These are phyloP conservation scores for Bruguiera parviflora DNA, from an alignment of 345 rosid species.

Conservation along the genomic window DNA sequence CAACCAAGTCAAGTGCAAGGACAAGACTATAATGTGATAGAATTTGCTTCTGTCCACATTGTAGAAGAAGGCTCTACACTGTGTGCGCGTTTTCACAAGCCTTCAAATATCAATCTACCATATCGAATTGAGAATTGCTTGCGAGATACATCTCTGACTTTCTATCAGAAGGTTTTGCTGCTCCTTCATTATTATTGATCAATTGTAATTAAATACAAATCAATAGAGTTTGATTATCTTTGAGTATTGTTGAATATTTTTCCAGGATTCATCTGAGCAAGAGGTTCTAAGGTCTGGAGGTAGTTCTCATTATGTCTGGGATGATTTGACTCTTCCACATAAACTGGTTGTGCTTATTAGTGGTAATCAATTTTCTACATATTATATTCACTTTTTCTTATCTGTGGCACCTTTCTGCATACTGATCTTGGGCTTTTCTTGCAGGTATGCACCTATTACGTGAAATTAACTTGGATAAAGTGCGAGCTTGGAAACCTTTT, in stretches of 20 bases:
- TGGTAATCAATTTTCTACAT: conserved; percentile 42
- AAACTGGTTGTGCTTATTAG: conserved; percentile 67
- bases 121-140: conserved; percentile 83
- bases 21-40: conserved; percentile 26
- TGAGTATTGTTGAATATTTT: conserved; percentile 18
- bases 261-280: conserved; percentile 71
- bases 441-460: conserved; percentile 63
- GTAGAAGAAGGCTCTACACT: conserved; percentile 84
- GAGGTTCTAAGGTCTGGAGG: conserved; percentile 76
- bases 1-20: conserved; percentile 45
- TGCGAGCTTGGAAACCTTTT: conserved; percentile 90
- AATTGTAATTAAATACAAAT: conserved; percentile 6
- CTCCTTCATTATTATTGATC: conserved; percentile 17
- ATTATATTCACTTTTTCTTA: background rate
- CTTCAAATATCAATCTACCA: conserved; percentile 64
- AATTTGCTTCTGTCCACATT: conserved; percentile 74
- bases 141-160: conserved; percentile 58
- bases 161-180: conserved; percentile 79
- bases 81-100: conserved; percentile 66
- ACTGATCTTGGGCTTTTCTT: conserved; percentile 18
- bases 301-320: conserved; percentile 79
- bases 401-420: background rate
- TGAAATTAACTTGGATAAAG: conserved; percentile 89
- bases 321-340: conserved; percentile 83
- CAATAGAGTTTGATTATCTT: conserved; percentile 8